phyloP scores from a whole-genome alignment of 1,284 basidiomycete species.

The Ustilago lituana region DNA sequence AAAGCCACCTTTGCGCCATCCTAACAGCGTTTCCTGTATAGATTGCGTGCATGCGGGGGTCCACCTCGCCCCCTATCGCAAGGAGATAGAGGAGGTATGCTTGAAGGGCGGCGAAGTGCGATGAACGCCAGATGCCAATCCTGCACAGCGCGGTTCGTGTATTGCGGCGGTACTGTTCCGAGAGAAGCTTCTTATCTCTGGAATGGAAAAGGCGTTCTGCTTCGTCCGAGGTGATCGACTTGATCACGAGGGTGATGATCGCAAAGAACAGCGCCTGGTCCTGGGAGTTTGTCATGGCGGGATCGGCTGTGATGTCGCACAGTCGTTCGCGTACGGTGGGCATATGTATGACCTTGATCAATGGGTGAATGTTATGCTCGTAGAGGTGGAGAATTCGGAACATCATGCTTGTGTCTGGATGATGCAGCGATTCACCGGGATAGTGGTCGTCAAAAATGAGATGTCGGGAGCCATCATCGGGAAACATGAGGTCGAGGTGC shows the following conservation, averaged over 20 bases:
- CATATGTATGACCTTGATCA: conserved; percentile 15
- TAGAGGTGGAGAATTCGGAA: conserved; percentile 20
- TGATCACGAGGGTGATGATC: conserved; percentile 4
- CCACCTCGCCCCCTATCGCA: conserved; percentile 8
- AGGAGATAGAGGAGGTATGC: conserved; percentile 21
- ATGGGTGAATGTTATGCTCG: conserved; percentile 19
- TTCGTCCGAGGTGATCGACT: conserved; percentile 4
- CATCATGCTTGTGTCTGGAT: conserved; percentile 15
- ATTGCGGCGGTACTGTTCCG: conserved; percentile 6
- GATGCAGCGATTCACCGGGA: conserved; percentile 11
- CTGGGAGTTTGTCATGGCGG: neutral
- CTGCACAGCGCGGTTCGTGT: conserved; percentile 16
- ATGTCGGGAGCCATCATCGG: conserved; percentile 10
- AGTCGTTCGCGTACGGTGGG: conserved; percentile 10
- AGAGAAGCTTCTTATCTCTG: neutral
- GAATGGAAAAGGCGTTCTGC: conserved; percentile 4
- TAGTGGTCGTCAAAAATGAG: conserved; percentile 16
- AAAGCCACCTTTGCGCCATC: conserved; percentile 9
- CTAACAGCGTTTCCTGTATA: conserved; percentile 3
- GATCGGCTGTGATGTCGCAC: conserved; percentile 13
- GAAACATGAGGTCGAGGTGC: conserved; percentile 21
- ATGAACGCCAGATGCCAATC: conserved; percentile 7
- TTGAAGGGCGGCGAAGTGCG: conserved; percentile 5
- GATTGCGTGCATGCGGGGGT: conserved; percentile 11
- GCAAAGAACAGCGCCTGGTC: conserved; percentile 18